These are phyloP conservation scores for Odontarrhena argentea DNA, from an alignment of 345 rosid species.

Conservation along the genomic window DNA sequence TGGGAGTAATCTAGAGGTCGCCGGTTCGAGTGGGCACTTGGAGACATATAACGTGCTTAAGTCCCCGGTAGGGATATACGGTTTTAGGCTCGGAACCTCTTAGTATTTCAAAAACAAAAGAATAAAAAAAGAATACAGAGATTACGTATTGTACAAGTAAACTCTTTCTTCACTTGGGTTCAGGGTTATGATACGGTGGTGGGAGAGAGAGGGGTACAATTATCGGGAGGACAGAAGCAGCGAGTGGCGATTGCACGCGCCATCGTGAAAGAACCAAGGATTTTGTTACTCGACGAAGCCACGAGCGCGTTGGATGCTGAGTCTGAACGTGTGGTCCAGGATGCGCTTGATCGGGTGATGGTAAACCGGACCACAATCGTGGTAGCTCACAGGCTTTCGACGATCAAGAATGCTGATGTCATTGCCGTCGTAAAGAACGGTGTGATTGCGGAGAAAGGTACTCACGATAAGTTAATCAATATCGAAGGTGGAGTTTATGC, in stretches of 20 bases:
- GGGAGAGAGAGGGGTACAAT: constrained; percentile 64
- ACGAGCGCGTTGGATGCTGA: constrained; percentile 77
- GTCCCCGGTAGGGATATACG: no score
- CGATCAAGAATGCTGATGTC: constrained; percentile 57
- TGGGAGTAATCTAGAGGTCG: no score
- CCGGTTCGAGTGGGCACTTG: no score
- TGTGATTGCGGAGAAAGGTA: constrained; percentile 61
- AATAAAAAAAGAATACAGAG: no score
- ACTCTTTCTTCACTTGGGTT: background rate
- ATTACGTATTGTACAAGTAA: background rate
- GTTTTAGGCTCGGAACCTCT: no score
- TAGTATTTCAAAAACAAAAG: no score
- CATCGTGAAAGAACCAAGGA: constrained; percentile 57
- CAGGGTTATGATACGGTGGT: constrained; percentile 67
- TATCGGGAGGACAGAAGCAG: constrained; percentile 76
- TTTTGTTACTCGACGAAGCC: constrained; percentile 72
- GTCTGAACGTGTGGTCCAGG: constrained; percentile 56
- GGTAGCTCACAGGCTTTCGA: constrained; percentile 78
- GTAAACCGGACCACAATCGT: constrained; percentile 51
- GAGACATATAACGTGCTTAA: no score
- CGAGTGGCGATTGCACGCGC: constrained; percentile 77
- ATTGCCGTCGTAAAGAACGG: constrained; percentile 70
- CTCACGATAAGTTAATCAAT: constrained; percentile 53
- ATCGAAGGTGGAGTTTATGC: constrained; percentile 56
- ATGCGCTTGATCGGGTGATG: constrained; percentile 52